phyloP scores from a whole-genome alignment of 1,284 basidiomycete species.

The Boletus semigastroideus region DNA sequence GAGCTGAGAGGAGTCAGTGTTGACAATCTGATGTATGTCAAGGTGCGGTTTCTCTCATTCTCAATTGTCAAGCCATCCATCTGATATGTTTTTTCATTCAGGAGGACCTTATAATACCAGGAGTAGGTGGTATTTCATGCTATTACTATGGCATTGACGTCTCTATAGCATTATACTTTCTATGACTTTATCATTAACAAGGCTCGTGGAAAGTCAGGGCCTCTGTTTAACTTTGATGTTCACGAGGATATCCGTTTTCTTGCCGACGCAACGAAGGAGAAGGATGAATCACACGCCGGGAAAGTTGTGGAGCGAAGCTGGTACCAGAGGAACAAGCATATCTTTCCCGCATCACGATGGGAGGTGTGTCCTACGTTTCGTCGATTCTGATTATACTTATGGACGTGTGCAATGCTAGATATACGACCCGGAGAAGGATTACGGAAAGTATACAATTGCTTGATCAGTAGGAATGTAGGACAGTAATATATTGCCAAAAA shows the following conservation, averaged over 20 bases:
- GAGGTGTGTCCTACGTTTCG: conserved; percentile 55
- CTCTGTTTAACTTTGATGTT: conserved; percentile 98
- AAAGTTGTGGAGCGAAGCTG: conserved; percentile 97
- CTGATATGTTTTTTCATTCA: conserved; percentile 32
- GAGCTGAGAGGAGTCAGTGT: conserved; percentile 88
- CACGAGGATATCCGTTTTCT: conserved; percentile 96
- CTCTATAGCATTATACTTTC: conserved; percentile 87
- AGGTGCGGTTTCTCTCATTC: conserved; percentile 51
- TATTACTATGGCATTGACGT: conserved; percentile 14
- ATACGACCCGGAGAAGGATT: conserved; percentile 89
- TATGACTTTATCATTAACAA: conserved; percentile 99
- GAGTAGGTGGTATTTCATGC: conserved; percentile 49
- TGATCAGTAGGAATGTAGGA: conserved; percentile 34
- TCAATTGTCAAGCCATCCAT: not conserved
- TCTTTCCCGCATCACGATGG: conserved; percentile 95
- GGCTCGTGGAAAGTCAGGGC: conserved; percentile 96
- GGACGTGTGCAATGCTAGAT: conserved; percentile 45
- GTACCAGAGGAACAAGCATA: conserved; percentile 96
- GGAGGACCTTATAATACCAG: conserved; percentile 96
- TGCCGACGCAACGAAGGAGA: conserved; percentile 94
- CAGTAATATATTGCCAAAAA: conserved; percentile 22
- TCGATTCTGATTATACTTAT: conserved; percentile 1
- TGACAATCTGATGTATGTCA: conserved; percentile 99
- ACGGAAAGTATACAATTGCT: conserved; percentile 85
- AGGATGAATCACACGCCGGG: conserved; percentile 98